Conservation (phyloP, 768 basidiomycete genomes). For the Scleroderma bovista region DNA sequence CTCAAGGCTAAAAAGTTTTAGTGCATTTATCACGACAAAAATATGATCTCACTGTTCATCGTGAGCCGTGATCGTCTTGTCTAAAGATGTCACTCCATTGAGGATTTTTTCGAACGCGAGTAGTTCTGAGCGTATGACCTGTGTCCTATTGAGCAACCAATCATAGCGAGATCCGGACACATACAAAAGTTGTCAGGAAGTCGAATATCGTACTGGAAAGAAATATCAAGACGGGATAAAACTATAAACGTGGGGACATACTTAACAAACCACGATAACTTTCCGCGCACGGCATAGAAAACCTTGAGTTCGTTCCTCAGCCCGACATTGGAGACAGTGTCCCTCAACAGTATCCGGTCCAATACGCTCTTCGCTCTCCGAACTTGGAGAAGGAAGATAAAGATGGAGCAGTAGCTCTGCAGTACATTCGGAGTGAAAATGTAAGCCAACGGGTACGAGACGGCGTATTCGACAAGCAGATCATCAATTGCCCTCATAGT, state of each 20-base stretch:
- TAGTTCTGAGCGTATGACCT: constrained; percentile 69
- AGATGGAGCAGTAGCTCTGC: constrained; percentile 59
- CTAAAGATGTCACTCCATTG: constrained; percentile 53
- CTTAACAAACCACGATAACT: constrained; percentile 84
- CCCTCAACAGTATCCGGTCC: constrained; percentile 63
- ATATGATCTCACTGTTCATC: constrained; percentile 53
- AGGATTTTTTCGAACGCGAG: constrained; percentile 54
- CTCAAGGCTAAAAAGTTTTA: constrained; percentile 42
- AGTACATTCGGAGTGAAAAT: constrained; percentile 57
- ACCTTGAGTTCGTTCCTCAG: constrained; percentile 50
- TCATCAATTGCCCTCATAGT: constrained; percentile 65
- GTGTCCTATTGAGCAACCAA: not conserved
- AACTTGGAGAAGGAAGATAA: constrained; percentile 69
- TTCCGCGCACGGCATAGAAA: constrained; percentile 72
- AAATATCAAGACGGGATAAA: not conserved
- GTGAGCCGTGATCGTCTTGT: constrained; percentile 70
- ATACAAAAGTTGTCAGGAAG: constrained; percentile 69
- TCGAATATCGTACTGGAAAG: constrained; percentile 51
- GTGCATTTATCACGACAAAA: not conserved
- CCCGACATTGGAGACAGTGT: constrained; percentile 32
- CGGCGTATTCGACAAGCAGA: constrained; percentile 69
- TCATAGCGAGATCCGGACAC: constrained; percentile 12
- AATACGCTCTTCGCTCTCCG: constrained; percentile 65
- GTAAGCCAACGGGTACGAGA: constrained; percentile 78
- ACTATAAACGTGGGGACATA: constrained; percentile 34